Evolutionary conservation across 306 rosid genomes (phyloP).

Genomic region (Carpinus fangiana): DNA sequence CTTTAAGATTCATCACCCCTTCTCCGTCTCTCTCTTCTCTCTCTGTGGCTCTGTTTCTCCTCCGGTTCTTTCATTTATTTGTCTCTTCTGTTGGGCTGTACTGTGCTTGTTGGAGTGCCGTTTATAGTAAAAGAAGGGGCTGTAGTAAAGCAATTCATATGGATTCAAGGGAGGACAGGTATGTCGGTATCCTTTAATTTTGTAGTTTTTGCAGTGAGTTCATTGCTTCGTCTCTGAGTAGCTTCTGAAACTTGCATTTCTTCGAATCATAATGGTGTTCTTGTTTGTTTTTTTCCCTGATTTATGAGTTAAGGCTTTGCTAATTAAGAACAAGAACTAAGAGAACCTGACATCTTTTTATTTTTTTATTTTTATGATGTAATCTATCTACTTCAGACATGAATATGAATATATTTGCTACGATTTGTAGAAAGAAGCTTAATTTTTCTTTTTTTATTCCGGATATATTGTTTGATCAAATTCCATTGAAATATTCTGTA

Average conservation of each 20-base stretch:
- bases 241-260: slow-evolving; percentile 5
- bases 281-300: neutral
- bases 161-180: slow-evolving; percentile 39
- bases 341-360: neutral
- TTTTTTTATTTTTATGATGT: too few species aligned
- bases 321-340: neutral
- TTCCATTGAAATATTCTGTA: neutral
- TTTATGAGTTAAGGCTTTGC: neutral
- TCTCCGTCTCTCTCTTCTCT: neutral
- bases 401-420: too few species aligned
- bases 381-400: neutral
- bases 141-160: neutral
- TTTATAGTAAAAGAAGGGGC: neutral
- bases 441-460: neutral
- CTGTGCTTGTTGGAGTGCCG: neutral
- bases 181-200: slow-evolving; percentile 29
- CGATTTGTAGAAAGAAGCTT: neutral
- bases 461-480: neutral
- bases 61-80: neutral
- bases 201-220: slow-evolving; percentile 3
- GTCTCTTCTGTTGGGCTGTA: neutral
- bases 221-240: slow-evolving; percentile 2
- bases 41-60: slow-evolving; percentile 4
- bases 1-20: too few species aligned
- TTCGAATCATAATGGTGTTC: neutral